Evolutionary conservation across 2,329 filamentous ascomycete species (phyloP).

Genomic region (Ophiocordyceps camponoti-leonardi): DNA sequence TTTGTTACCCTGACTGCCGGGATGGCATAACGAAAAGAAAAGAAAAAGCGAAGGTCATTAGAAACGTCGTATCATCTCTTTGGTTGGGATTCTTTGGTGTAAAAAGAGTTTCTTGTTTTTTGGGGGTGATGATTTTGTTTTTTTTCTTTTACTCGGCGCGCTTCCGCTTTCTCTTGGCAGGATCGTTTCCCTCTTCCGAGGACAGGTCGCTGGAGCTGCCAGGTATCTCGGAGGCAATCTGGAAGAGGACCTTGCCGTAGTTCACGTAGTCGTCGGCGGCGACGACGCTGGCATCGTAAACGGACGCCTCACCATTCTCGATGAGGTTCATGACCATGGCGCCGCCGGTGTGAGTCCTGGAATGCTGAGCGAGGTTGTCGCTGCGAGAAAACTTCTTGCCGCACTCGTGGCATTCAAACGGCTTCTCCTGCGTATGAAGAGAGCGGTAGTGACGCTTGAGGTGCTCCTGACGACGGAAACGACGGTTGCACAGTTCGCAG

Average conservation of each 20-base stretch:
- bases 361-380: slow-evolving; percentile 93
- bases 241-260: slow-evolving; percentile 66
- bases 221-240: slow-evolving; percentile 57
- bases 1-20: neutral
- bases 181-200: slow-evolving; percentile 32
- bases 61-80: slow-evolving; percentile 2
- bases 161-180: slow-evolving; percentile 52
- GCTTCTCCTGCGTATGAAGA: slow-evolving; percentile 96
- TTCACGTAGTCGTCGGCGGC: slow-evolving; percentile 45
- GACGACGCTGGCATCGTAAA: slow-evolving; percentile 24
- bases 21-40: neutral
- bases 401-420: slow-evolving; percentile 92
- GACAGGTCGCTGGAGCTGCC: slow-evolving; percentile 44
- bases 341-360: slow-evolving; percentile 79
- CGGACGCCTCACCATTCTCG: slow-evolving; percentile 44
- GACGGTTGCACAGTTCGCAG: slow-evolving; percentile 87
- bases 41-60: slow-evolving; percentile 3
- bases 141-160: slow-evolving; percentile 38
- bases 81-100: neutral
- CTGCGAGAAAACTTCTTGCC: slow-evolving; percentile 98
- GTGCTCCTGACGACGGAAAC: slow-evolving; percentile 96
- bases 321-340: slow-evolving; percentile 83
- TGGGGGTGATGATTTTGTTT: too few species aligned
- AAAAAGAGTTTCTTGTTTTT: too few species aligned
- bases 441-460: slow-evolving; percentile 97